Evolutionary conservation across 176 grass and related monocot genomes (phyloP), one percentile per base, ranked within the genome.

Genomic region (Miscanthus lutarioriparius): DNA sequence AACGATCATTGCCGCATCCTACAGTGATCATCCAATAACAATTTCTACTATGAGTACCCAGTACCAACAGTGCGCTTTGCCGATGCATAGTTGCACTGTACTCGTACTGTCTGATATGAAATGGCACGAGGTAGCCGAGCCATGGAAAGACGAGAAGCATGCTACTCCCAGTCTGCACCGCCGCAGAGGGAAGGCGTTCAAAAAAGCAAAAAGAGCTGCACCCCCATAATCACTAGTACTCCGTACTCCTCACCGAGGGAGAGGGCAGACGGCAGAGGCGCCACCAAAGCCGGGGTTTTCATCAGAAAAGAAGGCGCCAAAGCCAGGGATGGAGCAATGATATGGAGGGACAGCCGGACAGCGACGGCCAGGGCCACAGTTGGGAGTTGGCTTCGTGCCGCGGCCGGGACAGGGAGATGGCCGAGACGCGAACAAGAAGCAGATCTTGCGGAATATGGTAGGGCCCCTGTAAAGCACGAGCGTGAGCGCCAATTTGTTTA

Each of bases 101-200:
- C 47, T 53, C 48, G 10, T 41, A 44, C 40, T 72, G n/a, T 67
- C 62, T 23, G 79, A 53, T 25, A 71, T 35, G 48, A 22, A 76
- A 74, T 37, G 59, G 85, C 37, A 66, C 13, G 79, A 72, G 45
- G 28, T 19, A 19, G 16, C 45, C 45, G 22, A 56, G 66, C 40
- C 87, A 87, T 85, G 76, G 77, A 84, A 90, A 90, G 71, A 89
- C 32, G 74, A 82, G 79, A 70, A 73, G 91, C 85, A 79, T 84
- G 87, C 17, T 53, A 53, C 17, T 51, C 3, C 45, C 14, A 48
- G 14, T 48, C 67, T 70, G 7, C 67, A 12, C 51, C 15, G 51
- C 30, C 33, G 63, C 72, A 48, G 23, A 67, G 36, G 38, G 25
- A 26, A 26, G 49, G 76, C 20, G 69, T 72, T 72, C 69, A 44